phyloP scores from a whole-genome alignment of 2,329 filamentous ascomycete species.

The Trichoderma citrinoviride region DNA sequence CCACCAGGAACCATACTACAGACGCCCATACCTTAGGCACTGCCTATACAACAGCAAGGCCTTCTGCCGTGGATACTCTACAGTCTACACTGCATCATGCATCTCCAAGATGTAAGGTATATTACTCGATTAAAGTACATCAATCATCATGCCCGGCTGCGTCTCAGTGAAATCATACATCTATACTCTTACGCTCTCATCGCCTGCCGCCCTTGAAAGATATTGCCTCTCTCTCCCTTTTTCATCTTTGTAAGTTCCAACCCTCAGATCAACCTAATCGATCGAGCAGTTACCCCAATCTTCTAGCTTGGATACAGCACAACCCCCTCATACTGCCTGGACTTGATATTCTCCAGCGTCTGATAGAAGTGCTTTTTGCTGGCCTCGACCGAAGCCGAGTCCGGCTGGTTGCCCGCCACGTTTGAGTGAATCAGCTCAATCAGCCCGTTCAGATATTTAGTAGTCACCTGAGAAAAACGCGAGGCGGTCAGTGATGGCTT shows the following conservation, averaged over 20 bases:
- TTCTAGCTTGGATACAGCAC: conserved; percentile 60
- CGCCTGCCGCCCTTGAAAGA: not conserved
- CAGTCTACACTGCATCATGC: not conserved
- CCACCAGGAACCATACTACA: too few relatives aligned
- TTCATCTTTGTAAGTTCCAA: not conserved
- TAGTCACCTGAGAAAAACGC: conserved; percentile 62
- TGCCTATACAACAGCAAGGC: too few relatives aligned
- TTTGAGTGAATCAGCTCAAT: conserved; percentile 99
- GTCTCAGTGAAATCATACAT: conserved; percentile 17
- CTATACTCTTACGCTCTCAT: conserved; percentile 7
- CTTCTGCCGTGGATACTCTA: not conserved
- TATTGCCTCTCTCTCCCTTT: not conserved
- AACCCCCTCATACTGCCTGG: conserved; percentile 89
- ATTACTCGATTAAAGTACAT: conserved; percentile 21
- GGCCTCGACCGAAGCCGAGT: conserved; percentile 78
- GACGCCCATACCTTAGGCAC: too few relatives aligned
- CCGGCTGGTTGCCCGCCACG: conserved; percentile 77
- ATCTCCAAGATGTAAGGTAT: not conserved
- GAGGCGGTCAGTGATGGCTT: conserved; percentile 23
- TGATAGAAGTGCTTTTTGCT: conserved; percentile 93
- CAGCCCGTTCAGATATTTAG: conserved; percentile 94
- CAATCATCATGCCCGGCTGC: conserved; percentile 14
- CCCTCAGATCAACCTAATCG: not conserved
- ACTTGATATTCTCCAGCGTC: conserved; percentile 89
- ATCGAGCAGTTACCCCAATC: not conserved